Conservation (phyloP, 2,329 filamentous ascomycete genomes). For the Aspergillus costaricaensis region DNA sequence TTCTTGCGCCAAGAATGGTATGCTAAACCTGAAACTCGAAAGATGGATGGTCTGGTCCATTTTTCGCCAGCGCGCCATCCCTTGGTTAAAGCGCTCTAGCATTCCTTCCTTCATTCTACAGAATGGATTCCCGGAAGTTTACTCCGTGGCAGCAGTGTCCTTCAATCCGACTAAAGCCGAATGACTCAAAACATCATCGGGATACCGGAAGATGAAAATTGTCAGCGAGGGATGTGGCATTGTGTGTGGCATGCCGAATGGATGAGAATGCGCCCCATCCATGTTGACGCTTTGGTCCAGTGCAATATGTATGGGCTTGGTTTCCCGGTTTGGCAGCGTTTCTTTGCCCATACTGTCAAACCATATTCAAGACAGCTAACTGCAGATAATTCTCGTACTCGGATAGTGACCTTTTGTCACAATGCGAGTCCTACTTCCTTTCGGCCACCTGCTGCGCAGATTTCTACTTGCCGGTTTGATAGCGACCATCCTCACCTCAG, state of each 20-base stretch:
- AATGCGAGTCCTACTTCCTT: constrained; percentile 14
- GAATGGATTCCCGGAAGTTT: not conserved
- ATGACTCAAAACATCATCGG: not conserved
- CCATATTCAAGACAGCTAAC: not conserved
- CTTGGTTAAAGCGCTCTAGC: not conserved
- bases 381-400: not conserved
- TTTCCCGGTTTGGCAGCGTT: not conserved
- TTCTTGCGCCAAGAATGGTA: not conserved
- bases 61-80: not conserved
- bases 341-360: not conserved
- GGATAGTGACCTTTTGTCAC: not conserved
- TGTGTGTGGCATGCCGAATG: not conserved
- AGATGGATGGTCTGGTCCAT: not conserved
- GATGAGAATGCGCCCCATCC: not conserved
- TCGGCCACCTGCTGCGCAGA: constrained; percentile 10
- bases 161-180: not conserved
- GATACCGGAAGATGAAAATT: not conserved
- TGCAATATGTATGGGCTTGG: not conserved
- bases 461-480: constrained; percentile 13
- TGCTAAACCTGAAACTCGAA: not conserved
- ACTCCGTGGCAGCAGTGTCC: not conserved
- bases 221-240: not conserved
- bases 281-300: not conserved
- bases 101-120: constrained; percentile 2
- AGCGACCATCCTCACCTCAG: constrained; percentile 11